A percentile compares a stretch with the other conserved stretches of the same genome.
Evolutionary conservation across 345 rosid species (phyloP).

Genomic region (Diplotaxis tenuifolia): DNA sequence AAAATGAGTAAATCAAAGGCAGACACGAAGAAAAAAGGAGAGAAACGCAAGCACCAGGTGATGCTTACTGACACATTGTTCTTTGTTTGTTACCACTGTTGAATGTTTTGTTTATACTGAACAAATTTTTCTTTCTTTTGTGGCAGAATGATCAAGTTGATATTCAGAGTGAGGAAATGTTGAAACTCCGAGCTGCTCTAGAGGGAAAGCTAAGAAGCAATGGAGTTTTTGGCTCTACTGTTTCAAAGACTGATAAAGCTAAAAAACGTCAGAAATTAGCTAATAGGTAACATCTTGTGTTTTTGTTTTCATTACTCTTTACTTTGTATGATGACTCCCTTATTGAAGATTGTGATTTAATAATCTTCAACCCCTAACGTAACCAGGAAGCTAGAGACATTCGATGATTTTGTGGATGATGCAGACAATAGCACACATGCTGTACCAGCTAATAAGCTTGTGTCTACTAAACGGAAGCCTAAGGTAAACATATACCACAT

Average conservation of each 20-base stretch:
- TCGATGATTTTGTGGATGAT: slow-evolving; percentile 81
- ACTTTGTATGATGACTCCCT: slow-evolving; percentile 9
- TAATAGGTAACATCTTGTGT: slow-evolving; percentile 54
- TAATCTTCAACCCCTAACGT: slow-evolving; percentile 10
- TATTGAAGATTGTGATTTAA: slow-evolving; percentile 22
- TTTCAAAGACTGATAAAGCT: slow-evolving; percentile 47
- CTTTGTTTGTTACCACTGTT: too few relatives aligned
- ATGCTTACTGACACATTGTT: too few relatives aligned
- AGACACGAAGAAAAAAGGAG: slow-evolving; percentile 37
- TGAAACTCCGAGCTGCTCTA: slow-evolving; percentile 77
- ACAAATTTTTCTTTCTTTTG: not conserved
- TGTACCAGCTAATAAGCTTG: slow-evolving; percentile 43
- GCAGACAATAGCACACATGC: slow-evolving; percentile 43
- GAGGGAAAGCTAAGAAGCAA: slow-evolving; percentile 76
- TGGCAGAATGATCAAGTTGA: slow-evolving; percentile 63
- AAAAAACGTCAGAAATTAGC: slow-evolving; percentile 51
- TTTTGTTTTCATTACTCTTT: not conserved
- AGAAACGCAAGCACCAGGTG: slow-evolving; percentile 56
- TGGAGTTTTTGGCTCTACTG: slow-evolving; percentile 46
- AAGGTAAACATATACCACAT: slow-evolving; percentile 49
- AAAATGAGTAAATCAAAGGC: slow-evolving; percentile 23
- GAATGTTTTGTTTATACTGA: not conserved
- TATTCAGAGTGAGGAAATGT: slow-evolving; percentile 76
- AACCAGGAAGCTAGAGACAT: slow-evolving; percentile 69
- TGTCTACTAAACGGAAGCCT: slow-evolving; percentile 48